phyloP scores from a whole-genome alignment of 805 yeast species.

The Lachancea waltii region DNA sequence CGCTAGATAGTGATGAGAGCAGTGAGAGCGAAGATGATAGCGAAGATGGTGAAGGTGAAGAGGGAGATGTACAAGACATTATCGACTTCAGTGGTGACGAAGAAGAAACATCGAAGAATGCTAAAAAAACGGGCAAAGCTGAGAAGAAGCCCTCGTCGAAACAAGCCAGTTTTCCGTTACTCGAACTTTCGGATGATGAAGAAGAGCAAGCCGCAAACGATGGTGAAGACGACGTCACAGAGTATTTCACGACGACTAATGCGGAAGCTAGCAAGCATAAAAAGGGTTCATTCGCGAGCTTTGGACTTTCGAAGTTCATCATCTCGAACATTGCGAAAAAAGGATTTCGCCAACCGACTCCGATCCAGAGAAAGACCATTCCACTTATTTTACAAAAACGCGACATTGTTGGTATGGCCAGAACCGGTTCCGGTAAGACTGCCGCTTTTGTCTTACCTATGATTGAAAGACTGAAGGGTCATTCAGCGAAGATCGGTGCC shows the following conservation, averaged over 20 bases:
- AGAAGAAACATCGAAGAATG: conserved; percentile 26
- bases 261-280: conserved; percentile 34
- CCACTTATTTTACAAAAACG: conserved; percentile 81
- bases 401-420: conserved; percentile 98
- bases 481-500: conserved; percentile 80
- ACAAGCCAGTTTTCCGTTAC: conserved; percentile 48
- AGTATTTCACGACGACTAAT: conserved; percentile 35
- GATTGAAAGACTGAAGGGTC: conserved; percentile 75
- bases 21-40: conserved; percentile 33
- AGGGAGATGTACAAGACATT: conserved; percentile 45
- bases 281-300: conserved; percentile 80
- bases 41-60: conserved; percentile 26
- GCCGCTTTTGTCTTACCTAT: conserved; percentile 93
- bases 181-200: conserved; percentile 51
- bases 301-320: conserved; percentile 74
- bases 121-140: conserved; percentile 9
- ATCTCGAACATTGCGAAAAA: conserved; percentile 66
- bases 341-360: conserved; percentile 94
- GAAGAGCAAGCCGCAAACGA: conserved; percentile 34
- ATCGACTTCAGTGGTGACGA: conserved; percentile 47
- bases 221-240: conserved; percentile 40
- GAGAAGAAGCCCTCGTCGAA: conserved; percentile 10
- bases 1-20: conserved; percentile 34
- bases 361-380: conserved; percentile 93
- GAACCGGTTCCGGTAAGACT: conserved; percentile 98